These are phyloP conservation scores for Closterium sp. DNA, from an alignment of 139 green algal species.

Conservation along the genomic window DNA sequence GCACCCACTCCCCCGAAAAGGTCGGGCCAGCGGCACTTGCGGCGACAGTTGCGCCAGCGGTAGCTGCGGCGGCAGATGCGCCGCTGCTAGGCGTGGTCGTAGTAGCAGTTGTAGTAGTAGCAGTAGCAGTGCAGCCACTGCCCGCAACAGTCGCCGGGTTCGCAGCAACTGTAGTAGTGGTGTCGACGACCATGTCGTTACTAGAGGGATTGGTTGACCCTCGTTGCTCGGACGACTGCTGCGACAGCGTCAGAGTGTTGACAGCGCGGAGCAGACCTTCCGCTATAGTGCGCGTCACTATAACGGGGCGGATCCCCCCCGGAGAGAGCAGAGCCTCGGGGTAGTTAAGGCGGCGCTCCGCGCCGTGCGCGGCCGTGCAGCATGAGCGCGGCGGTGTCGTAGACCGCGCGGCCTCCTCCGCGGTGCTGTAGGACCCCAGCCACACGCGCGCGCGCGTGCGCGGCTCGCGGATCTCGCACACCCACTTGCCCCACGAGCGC, in stretches of 20 bases:
- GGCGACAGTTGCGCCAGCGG: too few relatives aligned
- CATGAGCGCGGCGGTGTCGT: conserved; percentile 40
- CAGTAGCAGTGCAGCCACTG: background rate
- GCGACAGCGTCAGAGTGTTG: background rate
- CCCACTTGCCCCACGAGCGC: conserved; percentile 59
- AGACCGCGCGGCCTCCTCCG: conserved; percentile 59
- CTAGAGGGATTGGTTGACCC: background rate
- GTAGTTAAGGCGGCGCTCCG: background rate
- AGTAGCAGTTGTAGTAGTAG: too few relatives aligned
- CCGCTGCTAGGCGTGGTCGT: too few relatives aligned
- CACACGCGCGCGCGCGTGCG: conserved; percentile 45
- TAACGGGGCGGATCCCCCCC: background rate
- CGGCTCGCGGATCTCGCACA: conserved; percentile 59
- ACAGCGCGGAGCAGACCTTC: background rate
- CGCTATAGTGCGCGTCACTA: background rate
- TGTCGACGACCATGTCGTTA: background rate
- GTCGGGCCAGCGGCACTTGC: background rate
- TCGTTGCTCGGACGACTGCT: background rate
- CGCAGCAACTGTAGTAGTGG: too few relatives aligned
- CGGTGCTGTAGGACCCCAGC: conserved; percentile 60
- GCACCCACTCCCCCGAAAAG: background rate
- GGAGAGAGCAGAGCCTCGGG: background rate
- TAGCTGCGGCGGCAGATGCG: too few relatives aligned
- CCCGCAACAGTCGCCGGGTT: background rate
- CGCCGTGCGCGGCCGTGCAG: background rate